These are phyloP conservation scores for Starmerella bacillaris DNA, from an alignment of 805 yeast genomes.

Conservation along the genomic window DNA sequence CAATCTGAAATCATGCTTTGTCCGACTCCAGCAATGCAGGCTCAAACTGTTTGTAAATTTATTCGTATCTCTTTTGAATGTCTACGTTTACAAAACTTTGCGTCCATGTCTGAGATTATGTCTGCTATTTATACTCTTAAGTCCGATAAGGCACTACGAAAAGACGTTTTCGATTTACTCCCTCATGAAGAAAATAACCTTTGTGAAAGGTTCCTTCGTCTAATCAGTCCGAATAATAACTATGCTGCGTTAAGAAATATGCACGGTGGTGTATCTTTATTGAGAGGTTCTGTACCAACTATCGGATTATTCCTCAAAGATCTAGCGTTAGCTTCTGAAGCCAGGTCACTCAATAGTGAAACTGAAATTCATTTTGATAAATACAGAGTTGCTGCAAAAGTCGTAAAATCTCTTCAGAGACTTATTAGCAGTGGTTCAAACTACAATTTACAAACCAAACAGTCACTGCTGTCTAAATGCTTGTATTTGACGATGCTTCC, in stretches of 20 bases:
- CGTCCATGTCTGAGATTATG: constrained; percentile 74
- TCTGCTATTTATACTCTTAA: constrained; percentile 46
- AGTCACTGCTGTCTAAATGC: constrained; percentile 63
- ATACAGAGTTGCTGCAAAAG: constrained; percentile 54
- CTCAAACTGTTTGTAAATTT: constrained; percentile 59
- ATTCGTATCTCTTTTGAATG: constrained; percentile 74
- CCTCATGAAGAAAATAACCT: constrained; percentile 54
- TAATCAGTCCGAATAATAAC: constrained; percentile 60
- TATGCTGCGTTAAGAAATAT: constrained; percentile 49
- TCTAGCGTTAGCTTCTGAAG: constrained; percentile 52
- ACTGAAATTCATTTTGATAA: constrained; percentile 55
- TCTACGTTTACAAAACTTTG: constrained; percentile 53
- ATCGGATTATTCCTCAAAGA: constrained; percentile 75
- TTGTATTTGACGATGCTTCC: constrained; percentile 22
- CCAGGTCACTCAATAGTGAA: constrained; percentile 31
- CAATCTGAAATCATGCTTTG: constrained; percentile 73
- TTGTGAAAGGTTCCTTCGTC: constrained; percentile 47
- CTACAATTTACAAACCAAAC: constrained; percentile 38
- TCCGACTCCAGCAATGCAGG: constrained; percentile 37
- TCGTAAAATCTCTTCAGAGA: constrained; percentile 59
- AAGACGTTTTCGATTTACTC: constrained; percentile 54
- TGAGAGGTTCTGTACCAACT: constrained; percentile 75
- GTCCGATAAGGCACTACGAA: constrained; percentile 35
- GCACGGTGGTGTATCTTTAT: constrained; percentile 40
- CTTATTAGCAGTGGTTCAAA: constrained; percentile 71